Evolutionary conservation across 1,284 basidiomycete genomes (phyloP).

Genomic region (Ganoderma lucidum): DNA sequence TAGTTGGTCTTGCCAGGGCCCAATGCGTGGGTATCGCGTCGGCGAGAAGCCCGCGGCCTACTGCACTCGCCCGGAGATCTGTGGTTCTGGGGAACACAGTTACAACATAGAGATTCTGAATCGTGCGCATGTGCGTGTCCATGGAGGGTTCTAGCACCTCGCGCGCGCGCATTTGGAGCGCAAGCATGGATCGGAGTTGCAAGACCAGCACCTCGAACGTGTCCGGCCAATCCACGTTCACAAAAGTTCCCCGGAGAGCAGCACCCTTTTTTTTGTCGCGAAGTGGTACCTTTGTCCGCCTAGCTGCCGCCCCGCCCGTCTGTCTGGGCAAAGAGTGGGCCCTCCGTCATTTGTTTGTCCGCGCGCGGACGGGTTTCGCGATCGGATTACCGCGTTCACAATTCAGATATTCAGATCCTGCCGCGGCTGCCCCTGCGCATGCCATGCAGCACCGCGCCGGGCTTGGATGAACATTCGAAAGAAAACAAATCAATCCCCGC

Average conservation of each 20-base stretch:
- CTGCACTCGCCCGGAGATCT: conserved; percentile 7
- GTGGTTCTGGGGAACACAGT: not conserved
- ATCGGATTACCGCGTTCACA: not conserved
- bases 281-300: not conserved
- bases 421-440: not conserved
- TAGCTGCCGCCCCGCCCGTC: not conserved
- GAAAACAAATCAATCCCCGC: not conserved
- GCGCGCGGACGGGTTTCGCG: not conserved
- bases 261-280: conserved; percentile 6
- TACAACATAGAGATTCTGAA: no score
- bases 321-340: not conserved
- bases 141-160: conserved; percentile 7
- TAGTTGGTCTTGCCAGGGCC: not conserved
- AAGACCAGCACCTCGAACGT: conserved; percentile 15
- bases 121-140: not conserved
- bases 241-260: not conserved
- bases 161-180: not conserved
- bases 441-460: not conserved
- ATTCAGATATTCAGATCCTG: not conserved
- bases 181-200: conserved; percentile 12
- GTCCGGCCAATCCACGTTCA: conserved; percentile 13
- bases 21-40: conserved; percentile 2
- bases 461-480: not conserved
- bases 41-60: conserved; percentile 1
- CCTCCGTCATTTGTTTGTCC: not conserved